Conservation (phyloP, 345 rosid species). For the Ailanthus altissimus region DNA sequence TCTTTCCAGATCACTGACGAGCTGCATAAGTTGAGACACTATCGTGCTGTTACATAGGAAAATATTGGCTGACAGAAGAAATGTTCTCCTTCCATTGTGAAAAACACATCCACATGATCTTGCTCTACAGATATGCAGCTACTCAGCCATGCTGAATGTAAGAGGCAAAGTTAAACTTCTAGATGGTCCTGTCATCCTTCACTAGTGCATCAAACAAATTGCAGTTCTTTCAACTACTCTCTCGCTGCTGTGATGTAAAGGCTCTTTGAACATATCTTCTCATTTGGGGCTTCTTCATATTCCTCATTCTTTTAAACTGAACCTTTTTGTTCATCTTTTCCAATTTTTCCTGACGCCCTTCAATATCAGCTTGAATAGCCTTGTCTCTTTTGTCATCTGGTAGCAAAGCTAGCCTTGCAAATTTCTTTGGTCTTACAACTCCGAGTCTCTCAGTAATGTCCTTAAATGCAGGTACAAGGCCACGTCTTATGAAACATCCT, state of each 20-base stretch:
- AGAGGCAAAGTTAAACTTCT: too few species aligned
- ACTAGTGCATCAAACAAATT: too few species aligned
- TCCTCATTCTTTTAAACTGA: slow-evolving; percentile 25
- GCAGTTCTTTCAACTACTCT: too few species aligned
- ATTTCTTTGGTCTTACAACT: slow-evolving; percentile 76
- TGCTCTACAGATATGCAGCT: too few species aligned
- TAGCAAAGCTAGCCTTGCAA: slow-evolving; percentile 78
- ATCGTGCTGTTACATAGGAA: too few species aligned
- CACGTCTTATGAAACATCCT: slow-evolving; percentile 79
- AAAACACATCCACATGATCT: too few species aligned
- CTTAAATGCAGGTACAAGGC: slow-evolving; percentile 88
- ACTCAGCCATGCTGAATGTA: too few species aligned
- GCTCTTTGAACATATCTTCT: slow-evolving; percentile 32
- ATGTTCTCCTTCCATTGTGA: too few species aligned
- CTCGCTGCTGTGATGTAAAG: slow-evolving; percentile 19
- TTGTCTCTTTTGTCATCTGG: slow-evolving; percentile 68
- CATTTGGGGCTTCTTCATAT: slow-evolving; percentile 21
- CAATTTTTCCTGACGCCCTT: slow-evolving; percentile 57
- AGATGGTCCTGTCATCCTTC: too few species aligned
- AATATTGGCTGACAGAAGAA: too few species aligned
- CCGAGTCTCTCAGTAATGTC: slow-evolving; percentile 83
- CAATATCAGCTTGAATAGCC: slow-evolving; percentile 71
- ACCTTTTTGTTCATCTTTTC: slow-evolving; percentile 54
- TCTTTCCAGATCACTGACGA: too few species aligned
- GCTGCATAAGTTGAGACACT: too few species aligned